phyloP scores from a whole-genome alignment of 768 basidiomycete genomes.

The Tricholoma flavovirens region DNA sequence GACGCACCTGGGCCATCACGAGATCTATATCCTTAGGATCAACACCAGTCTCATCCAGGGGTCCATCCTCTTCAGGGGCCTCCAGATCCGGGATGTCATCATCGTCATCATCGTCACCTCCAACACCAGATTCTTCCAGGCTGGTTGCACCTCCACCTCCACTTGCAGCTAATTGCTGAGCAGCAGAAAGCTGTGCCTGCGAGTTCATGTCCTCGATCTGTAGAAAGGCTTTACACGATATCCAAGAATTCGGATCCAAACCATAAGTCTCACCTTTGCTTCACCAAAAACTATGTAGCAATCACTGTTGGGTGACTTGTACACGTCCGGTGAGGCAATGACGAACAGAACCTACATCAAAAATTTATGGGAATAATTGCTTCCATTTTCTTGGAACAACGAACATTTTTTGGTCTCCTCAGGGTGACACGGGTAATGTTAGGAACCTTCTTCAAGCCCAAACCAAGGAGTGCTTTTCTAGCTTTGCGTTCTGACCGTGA shows the following conservation, averaged over 20 bases:
- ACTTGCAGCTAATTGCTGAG: conserved; percentile 68
- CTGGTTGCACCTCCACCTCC: conserved; percentile 39
- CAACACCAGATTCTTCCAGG: conserved; percentile 47
- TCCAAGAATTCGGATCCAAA: background rate
- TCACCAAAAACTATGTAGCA: conserved; percentile 99
- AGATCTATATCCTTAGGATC: conserved; percentile 94
- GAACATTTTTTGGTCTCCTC: conserved; percentile 88
- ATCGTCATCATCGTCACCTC: conserved; percentile 62
- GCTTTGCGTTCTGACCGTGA: conserved; percentile 94
- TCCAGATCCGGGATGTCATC: conserved; percentile 85
- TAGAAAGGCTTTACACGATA: background rate
- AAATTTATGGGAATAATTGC: background rate
- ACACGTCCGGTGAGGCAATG: conserved; percentile 90
- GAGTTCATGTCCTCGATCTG: conserved; percentile 87
- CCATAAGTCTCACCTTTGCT: conserved; percentile 59
- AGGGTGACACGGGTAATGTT: conserved; percentile 94
- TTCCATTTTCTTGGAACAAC: conserved; percentile 18
- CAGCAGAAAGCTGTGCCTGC: conserved; percentile 67
- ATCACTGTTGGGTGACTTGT: conserved; percentile 96
- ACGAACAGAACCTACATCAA: conserved; percentile 75
- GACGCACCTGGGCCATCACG: conserved; percentile 61
- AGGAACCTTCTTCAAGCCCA: conserved; percentile 90
- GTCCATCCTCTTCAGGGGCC: conserved; percentile 74
- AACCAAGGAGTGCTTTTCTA: conserved; percentile 83
- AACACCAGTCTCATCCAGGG: conserved; percentile 81